These are phyloP conservation scores for Aspergillus sp. DNA, from an alignment of 2,329 filamentous ascomycete genomes.

Conservation along the genomic window DNA sequence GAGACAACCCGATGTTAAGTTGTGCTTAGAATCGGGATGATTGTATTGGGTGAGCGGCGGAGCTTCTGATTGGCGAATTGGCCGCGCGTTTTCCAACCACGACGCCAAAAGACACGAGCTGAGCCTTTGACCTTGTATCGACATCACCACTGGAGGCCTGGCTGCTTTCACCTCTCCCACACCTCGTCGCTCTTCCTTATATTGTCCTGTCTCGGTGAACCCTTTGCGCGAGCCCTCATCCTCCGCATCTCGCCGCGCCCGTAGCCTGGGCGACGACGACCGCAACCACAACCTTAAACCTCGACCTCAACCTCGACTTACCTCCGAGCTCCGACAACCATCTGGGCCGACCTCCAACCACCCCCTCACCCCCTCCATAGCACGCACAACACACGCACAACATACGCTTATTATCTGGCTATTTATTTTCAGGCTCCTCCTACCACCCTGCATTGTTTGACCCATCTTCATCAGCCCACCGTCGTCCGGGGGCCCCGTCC, in stretches of 20 bases:
- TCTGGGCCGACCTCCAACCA: background rate
- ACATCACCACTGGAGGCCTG: slow-evolving; percentile 10
- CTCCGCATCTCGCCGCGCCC: background rate
- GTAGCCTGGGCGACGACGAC: background rate
- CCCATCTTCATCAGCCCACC: background rate
- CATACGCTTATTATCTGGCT: too few relatives aligned
- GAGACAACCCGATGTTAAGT: too few relatives aligned
- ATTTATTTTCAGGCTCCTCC: background rate
- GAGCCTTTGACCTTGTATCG: slow-evolving; percentile 2
- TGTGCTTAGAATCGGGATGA: background rate
- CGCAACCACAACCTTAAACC: too few relatives aligned
- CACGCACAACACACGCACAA: background rate
- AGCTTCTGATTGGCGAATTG: slow-evolving; percentile 5
- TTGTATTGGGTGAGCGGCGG: background rate
- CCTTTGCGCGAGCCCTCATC: background rate
- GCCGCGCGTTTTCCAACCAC: slow-evolving; percentile 10
- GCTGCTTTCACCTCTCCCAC: background rate
- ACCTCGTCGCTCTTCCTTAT: background rate
- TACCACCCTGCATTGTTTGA: background rate
- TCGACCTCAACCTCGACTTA: background rate
- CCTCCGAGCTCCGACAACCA: background rate
- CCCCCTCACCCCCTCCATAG: background rate
- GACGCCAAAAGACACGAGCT: slow-evolving; percentile 15
- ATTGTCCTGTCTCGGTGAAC: background rate
- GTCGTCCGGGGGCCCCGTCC: slow-evolving; percentile 22